Evolutionary conservation across 2,329 filamentous ascomycete species (phyloP).

Genomic region (Nemania abortiva): DNA sequence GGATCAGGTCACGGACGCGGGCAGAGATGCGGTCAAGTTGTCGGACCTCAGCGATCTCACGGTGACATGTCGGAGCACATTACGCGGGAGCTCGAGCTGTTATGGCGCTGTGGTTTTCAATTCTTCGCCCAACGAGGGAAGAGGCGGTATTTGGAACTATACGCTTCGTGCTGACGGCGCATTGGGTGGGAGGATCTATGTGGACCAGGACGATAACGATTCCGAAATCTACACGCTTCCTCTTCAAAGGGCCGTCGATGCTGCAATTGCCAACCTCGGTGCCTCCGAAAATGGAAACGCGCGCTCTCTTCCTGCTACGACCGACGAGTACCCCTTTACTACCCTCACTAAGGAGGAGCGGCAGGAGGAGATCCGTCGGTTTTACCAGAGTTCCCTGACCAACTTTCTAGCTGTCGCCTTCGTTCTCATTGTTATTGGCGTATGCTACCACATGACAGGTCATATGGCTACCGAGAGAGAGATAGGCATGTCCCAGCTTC

Average conservation of each 20-base stretch:
- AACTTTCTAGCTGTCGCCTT: conserved; percentile 83
- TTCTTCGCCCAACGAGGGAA: conserved; percentile 79
- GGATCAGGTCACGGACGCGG: conserved; percentile 65
- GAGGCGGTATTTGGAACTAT: conserved; percentile 82
- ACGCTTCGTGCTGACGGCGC: conserved; percentile 81
- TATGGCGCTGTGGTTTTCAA: conserved; percentile 81
- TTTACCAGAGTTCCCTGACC: conserved; percentile 80
- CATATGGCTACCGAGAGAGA: conserved; percentile 89
- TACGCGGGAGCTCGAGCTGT: conserved; percentile 77
- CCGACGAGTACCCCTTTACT: conserved; percentile 83
- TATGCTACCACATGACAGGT: conserved; percentile 88
- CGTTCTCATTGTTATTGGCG: conserved; percentile 81
- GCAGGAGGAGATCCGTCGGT: conserved; percentile 71
- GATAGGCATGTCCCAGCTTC: conserved; percentile 85
- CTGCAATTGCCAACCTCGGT: conserved; percentile 72
- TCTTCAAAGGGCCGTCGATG: conserved; percentile 82
- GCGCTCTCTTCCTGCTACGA: conserved; percentile 56
- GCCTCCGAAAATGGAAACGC: conserved; percentile 52
- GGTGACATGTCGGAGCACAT: conserved; percentile 70
- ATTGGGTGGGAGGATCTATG: conserved; percentile 73
- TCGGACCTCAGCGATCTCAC: conserved; percentile 69
- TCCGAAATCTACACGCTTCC: conserved; percentile 82
- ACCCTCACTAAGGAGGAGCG: conserved; percentile 76
- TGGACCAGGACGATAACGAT: conserved; percentile 75
- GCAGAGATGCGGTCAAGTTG: conserved; percentile 68